Conservation (phyloP, 805 yeast genomes). For the Candida coquimbonensis region DNA sequence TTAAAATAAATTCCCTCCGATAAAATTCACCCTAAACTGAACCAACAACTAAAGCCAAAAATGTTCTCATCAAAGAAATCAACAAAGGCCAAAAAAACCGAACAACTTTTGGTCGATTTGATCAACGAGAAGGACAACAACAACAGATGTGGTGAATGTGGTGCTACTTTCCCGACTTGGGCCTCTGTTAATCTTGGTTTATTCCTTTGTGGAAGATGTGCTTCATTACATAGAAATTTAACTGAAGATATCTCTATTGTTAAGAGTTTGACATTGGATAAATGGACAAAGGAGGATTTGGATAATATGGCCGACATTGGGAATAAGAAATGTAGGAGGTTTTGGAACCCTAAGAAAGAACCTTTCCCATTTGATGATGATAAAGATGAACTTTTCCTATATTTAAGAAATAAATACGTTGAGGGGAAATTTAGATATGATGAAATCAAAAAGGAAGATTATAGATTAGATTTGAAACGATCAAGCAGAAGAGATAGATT, state of each 20-base stretch:
- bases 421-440: slow-evolving; percentile 44
- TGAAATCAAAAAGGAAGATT: slow-evolving; percentile 25
- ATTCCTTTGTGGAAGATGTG: slow-evolving; percentile 80
- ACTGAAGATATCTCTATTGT: slow-evolving; percentile 58
- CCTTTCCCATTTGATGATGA: slow-evolving; percentile 77
- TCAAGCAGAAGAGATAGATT: slow-evolving; percentile 4
- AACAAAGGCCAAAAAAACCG: slow-evolving; percentile 32
- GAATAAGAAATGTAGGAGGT: slow-evolving; percentile 48
- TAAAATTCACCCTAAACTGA: neutral
- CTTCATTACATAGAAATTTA: slow-evolving; percentile 64
- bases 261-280: slow-evolving; percentile 66
- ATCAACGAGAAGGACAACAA: slow-evolving; percentile 52
- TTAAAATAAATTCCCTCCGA: neutral
- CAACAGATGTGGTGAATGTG: slow-evolving; percentile 79
- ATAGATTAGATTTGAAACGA: slow-evolving; percentile 8
- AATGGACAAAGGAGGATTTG: slow-evolving; percentile 56
- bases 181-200: slow-evolving; percentile 43
- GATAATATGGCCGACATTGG: slow-evolving; percentile 41
- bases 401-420: slow-evolving; percentile 61
- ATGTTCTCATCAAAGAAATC: slow-evolving; percentile 29
- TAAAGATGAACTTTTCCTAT: slow-evolving; percentile 50
- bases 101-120: slow-evolving; percentile 49
- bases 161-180: slow-evolving; percentile 50
- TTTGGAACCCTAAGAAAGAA: slow-evolving; percentile 63
- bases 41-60: neutral